A percentile compares a stretch with the other conserved stretches of the same genome.
Evolutionary conservation across 1,284 basidiomycete species (phyloP).

Genomic region (Boletus subluridellus): DNA sequence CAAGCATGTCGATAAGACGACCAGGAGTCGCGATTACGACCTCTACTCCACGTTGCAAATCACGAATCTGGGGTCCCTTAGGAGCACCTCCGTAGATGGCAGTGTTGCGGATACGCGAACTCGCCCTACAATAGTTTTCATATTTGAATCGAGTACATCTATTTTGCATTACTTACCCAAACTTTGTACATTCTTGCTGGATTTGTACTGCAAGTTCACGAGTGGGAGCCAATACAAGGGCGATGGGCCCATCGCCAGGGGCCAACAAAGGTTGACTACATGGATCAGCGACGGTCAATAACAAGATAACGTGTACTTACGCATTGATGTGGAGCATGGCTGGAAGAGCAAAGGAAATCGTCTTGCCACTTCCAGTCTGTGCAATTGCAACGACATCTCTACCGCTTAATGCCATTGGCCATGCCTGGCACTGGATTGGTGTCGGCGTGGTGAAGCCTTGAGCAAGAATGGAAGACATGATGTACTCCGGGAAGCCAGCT

Average conservation of each 20-base stretch:
- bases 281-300: slow-evolving; percentile 6
- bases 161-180: slow-evolving; percentile 57
- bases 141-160: background rate
- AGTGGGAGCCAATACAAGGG: slow-evolving; percentile 93
- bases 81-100: slow-evolving; percentile 99
- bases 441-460: slow-evolving; percentile 91
- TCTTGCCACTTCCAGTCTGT: slow-evolving; percentile 96
- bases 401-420: slow-evolving; percentile 96
- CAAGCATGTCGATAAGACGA: slow-evolving; percentile 92
- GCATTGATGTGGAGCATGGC: slow-evolving; percentile 99
- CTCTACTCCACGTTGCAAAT: slow-evolving; percentile 94
- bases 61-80: slow-evolving; percentile 97
- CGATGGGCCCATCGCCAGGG: slow-evolving; percentile 96
- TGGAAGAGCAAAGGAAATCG: slow-evolving; percentile 95
- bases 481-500: slow-evolving; percentile 93
- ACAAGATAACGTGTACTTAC: slow-evolving; percentile 42
- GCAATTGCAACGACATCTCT: slow-evolving; percentile 96
- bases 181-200: slow-evolving; percentile 98
- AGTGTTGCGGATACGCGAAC: slow-evolving; percentile 95
- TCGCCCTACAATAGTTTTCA: slow-evolving; percentile 51
- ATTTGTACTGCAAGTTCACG: slow-evolving; percentile 99
- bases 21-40: slow-evolving; percentile 93
- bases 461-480: slow-evolving; percentile 88
- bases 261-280: slow-evolving; percentile 84
- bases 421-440: slow-evolving; percentile 96